phyloP scores from a whole-genome alignment of 306 rosid genomes.

The Pyrus communis region DNA sequence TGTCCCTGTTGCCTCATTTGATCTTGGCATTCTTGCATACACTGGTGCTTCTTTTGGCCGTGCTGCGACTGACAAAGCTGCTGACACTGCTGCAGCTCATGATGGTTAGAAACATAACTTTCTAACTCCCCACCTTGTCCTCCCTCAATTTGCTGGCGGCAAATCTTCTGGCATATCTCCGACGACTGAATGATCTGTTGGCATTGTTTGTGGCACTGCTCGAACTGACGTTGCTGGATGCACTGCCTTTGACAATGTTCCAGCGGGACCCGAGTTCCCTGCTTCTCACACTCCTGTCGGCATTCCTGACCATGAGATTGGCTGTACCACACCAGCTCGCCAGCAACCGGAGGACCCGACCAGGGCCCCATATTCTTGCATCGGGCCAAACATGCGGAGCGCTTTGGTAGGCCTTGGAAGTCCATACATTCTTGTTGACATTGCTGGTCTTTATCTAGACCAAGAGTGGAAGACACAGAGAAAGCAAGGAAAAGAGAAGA shows the following conservation, averaged over 20 bases:
- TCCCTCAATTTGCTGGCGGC: too few relatives aligned
- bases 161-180: too few relatives aligned
- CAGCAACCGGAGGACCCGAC: neutral
- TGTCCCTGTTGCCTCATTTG: neutral
- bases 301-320: too few relatives aligned
- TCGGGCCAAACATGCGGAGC: neutral
- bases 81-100: slow-evolving; percentile 1
- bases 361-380: neutral
- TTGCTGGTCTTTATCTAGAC: neutral
- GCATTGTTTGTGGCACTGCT: too few relatives aligned
- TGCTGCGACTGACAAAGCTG: neutral
- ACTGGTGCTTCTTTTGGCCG: neutral
- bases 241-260: too few relatives aligned
- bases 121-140: neutral
- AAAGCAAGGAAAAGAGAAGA: slow-evolving; percentile 11
- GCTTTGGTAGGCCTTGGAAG: neutral
- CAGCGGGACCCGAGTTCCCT: too few relatives aligned
- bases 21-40: neutral
- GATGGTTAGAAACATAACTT: neutral
- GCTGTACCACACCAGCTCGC: too few relatives aligned
- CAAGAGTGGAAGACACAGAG: neutral
- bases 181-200: too few relatives aligned
- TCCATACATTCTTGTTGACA: neutral
- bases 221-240: too few relatives aligned
- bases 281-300: too few relatives aligned